Conservation (phyloP, 2,329 filamentous ascomycete genomes). For the Neonectria coccinea region DNA sequence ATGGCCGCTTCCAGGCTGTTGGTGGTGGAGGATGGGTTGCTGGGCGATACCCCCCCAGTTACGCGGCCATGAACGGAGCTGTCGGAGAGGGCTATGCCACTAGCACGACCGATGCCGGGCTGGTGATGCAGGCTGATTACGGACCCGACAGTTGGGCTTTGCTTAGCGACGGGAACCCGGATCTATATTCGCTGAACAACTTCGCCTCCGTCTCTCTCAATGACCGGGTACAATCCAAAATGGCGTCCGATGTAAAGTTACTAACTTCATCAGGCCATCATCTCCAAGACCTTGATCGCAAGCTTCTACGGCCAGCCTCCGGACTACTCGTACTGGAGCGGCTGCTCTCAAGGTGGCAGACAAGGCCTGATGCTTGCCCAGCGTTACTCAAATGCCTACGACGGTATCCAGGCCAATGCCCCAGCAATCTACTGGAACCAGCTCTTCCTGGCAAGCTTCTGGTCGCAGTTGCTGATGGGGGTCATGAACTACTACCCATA, state of each 20-base stretch:
- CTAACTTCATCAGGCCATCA: slow-evolving; percentile 46
- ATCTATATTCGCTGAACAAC: slow-evolving; percentile 41
- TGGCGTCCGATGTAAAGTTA: not conserved
- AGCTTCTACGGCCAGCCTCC: slow-evolving; percentile 55
- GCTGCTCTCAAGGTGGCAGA: slow-evolving; percentile 66
- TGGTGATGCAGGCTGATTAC: not conserved
- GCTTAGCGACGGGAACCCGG: slow-evolving; percentile 38
- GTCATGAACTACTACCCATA: slow-evolving; percentile 23
- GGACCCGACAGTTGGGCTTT: slow-evolving; percentile 12
- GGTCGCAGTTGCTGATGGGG: slow-evolving; percentile 27
- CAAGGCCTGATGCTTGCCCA: slow-evolving; percentile 66
- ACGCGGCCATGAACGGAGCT: slow-evolving; percentile 34
- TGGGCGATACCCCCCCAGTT: slow-evolving; percentile 31
- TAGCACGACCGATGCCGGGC: slow-evolving; percentile 38
- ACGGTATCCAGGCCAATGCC: slow-evolving; percentile 63
- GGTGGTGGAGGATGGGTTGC: slow-evolving; percentile 49
- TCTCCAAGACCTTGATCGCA: slow-evolving; percentile 56
- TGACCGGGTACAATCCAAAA: slow-evolving; percentile 38
- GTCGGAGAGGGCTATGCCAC: slow-evolving; percentile 37
- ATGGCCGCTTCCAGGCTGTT: slow-evolving; percentile 47
- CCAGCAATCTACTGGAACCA: slow-evolving; percentile 52
- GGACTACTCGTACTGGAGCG: slow-evolving; percentile 61
- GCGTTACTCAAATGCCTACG: slow-evolving; percentile 63
- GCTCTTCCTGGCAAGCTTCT: slow-evolving; percentile 16
- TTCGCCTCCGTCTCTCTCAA: slow-evolving; percentile 40